These are phyloP conservation scores for Pisolithus sp. DNA, from an alignment of 768 basidiomycete species.

Conservation along the genomic window DNA sequence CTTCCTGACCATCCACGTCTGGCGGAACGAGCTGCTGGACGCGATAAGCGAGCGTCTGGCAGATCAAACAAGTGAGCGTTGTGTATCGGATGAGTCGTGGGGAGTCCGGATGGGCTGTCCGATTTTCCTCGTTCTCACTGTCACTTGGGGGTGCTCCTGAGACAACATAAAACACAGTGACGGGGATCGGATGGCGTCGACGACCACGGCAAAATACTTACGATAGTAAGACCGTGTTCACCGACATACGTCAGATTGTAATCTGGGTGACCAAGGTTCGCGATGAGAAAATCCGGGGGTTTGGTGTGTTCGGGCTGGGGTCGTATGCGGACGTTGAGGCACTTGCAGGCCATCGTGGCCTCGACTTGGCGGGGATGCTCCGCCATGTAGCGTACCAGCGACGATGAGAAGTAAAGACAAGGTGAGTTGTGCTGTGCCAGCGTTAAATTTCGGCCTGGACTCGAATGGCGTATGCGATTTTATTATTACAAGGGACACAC, in stretches of 20 bases:
- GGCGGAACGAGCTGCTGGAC: slow-evolving; percentile 53
- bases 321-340: slow-evolving; percentile 62
- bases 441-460: slow-evolving; percentile 19
- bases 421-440: slow-evolving; percentile 13
- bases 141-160: slow-evolving; percentile 65
- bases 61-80: slow-evolving; percentile 63
- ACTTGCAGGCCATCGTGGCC: slow-evolving; percentile 51
- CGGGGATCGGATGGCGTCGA: neutral
- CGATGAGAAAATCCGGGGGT: slow-evolving; percentile 32
- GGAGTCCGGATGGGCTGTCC: slow-evolving; percentile 37
- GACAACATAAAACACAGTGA: slow-evolving; percentile 8
- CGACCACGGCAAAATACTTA: slow-evolving; percentile 34
- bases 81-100: slow-evolving; percentile 53
- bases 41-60: slow-evolving; percentile 61
- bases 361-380: slow-evolving; percentile 13
- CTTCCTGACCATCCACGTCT: slow-evolving; percentile 55
- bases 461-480: slow-evolving; percentile 19
- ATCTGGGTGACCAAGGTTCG: slow-evolving; percentile 23
- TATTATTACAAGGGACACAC: slow-evolving; percentile 19
- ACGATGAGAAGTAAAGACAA: slow-evolving; percentile 13
- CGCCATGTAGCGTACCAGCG: slow-evolving; percentile 9
- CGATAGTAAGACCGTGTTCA: slow-evolving; percentile 61
- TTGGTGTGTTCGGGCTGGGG: slow-evolving; percentile 23
- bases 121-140: slow-evolving; percentile 54
- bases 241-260: slow-evolving; percentile 56